Evolutionary conservation across 345 rosid genomes (phyloP).

Genomic region (Syzygium aqueum): DNA sequence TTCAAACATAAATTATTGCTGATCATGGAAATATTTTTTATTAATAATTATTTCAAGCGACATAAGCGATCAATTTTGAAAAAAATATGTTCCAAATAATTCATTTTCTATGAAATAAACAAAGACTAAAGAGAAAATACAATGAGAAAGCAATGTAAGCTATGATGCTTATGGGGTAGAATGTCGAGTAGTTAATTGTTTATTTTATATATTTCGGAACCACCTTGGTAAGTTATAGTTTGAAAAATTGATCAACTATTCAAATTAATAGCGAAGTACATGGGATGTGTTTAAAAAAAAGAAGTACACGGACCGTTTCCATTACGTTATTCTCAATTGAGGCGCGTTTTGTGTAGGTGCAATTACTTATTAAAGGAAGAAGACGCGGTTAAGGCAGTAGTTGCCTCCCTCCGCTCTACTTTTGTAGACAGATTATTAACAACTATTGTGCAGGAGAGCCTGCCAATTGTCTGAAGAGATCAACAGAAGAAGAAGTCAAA

Average conservation of each 20-base stretch:
- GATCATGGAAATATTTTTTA: too few species aligned
- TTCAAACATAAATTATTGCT: not conserved
- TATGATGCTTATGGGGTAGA: not conserved
- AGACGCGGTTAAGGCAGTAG: not conserved
- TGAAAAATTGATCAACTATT: not conserved
- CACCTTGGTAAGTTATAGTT: not conserved
- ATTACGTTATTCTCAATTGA: too few species aligned
- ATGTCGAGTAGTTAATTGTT: not conserved
- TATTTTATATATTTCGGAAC: not conserved
- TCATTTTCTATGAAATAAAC: fast-evolving
- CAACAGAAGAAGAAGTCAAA: too few species aligned
- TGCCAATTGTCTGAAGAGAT: not conserved
- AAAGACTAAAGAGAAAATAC: not conserved
- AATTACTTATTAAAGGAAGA: not conserved
- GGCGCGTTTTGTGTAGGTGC: not conserved
- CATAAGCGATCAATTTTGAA: fast-evolving
- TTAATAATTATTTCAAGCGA: not conserved
- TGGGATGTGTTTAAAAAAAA: not conserved
- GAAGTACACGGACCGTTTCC: not conserved
- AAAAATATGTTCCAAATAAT: too few species aligned
- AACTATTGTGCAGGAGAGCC: not conserved
- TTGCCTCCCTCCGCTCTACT: not conserved
- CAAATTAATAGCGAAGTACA: not conserved
- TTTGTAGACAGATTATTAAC: not conserved
- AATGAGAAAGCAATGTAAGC: not conserved